phyloP scores from a whole-genome alignment of 129 eudicot species.

The Flaveria bidentis region DNA sequence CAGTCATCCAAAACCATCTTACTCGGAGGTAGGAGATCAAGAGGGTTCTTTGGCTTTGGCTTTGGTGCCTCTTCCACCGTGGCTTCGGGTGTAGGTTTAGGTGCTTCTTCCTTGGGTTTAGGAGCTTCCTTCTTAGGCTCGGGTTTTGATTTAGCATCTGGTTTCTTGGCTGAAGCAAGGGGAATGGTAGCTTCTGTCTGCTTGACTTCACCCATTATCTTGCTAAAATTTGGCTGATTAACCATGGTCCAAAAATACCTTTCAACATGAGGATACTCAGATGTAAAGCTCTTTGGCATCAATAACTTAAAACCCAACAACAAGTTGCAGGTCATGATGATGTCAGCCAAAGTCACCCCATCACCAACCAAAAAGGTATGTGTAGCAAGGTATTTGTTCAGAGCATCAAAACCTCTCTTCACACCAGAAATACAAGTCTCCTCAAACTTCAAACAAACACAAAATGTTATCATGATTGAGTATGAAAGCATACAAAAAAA shows the following conservation, averaged over 20 bases:
- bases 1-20: conserved; percentile 82
- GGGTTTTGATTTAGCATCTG: conserved; percentile 48
- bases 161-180: conserved; percentile 52
- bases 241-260: conserved; percentile 93
- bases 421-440: conserved; percentile 52
- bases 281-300: conserved; percentile 67
- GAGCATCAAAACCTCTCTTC: conserved; percentile 64
- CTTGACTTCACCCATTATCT: conserved; percentile 62
- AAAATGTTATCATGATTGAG: neutral
- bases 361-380: conserved; percentile 57
- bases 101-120: conserved; percentile 44
- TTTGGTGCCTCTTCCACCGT: conserved; percentile 42
- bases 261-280: conserved; percentile 85
- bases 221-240: conserved; percentile 76
- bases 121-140: conserved; percentile 47
- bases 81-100: conserved; percentile 54
- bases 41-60: conserved; percentile 23
- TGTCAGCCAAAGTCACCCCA: conserved; percentile 58
- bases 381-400: conserved; percentile 57
- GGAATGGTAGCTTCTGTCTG: conserved; percentile 64
- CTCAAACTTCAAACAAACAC: conserved; percentile 55
- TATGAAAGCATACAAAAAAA: neutral
- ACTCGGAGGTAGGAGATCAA: conserved; percentile 32
- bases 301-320: conserved; percentile 38
- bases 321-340: conserved; percentile 60